A percentile compares a stretch with the other conserved stretches of the same genome.
These are phyloP conservation scores for Apiosordaria backusii DNA, from an alignment of 495 filamentous ascomycete species.

Conservation along the genomic window DNA sequence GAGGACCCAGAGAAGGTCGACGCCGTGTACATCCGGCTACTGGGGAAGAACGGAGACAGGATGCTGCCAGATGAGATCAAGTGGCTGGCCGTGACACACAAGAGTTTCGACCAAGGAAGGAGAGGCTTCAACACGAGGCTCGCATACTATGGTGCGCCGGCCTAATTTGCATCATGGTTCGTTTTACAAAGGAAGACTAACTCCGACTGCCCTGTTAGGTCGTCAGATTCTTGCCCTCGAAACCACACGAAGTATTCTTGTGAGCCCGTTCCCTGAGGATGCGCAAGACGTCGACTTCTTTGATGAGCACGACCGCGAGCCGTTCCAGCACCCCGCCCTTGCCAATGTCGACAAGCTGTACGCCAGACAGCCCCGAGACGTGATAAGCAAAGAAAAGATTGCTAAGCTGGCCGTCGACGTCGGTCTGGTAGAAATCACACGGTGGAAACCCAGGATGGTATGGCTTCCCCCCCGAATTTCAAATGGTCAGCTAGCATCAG, in stretches of 20 bases:
- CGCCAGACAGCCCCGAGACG: constrained; percentile 48
- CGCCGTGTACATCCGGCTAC: constrained; percentile 63
- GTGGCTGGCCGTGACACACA: constrained; percentile 96
- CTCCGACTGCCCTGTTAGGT: constrained; percentile 46
- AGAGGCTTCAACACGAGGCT: constrained; percentile 92
- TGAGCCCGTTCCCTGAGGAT: constrained; percentile 26
- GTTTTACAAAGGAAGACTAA: constrained; percentile 12
- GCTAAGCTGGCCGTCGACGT: constrained; percentile 63
- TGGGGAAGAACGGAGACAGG: constrained; percentile 65
- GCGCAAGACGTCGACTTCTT: constrained; percentile 19
- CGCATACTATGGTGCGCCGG: constrained; percentile 76
- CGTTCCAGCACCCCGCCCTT: constrained; percentile 71
- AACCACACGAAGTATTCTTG: constrained; percentile 66
- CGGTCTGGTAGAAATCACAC: constrained; percentile 65
- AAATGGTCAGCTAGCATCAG: background rate
- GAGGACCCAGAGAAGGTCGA: constrained; percentile 68
- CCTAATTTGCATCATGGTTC: background rate
- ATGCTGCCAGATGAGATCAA: constrained; percentile 86
- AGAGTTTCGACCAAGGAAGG: constrained; percentile 94
- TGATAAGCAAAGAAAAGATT: constrained; percentile 58
- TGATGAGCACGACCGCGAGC: constrained; percentile 54
- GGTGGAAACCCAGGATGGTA: constrained; percentile 86
- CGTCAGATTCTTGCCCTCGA: constrained; percentile 79
- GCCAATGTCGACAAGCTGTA: constrained; percentile 67
- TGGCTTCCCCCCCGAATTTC: constrained; percentile 21